phyloP scores from a whole-genome alignment of 2,329 filamentous ascomycete species.

The Chaetothyriales sp. region DNA sequence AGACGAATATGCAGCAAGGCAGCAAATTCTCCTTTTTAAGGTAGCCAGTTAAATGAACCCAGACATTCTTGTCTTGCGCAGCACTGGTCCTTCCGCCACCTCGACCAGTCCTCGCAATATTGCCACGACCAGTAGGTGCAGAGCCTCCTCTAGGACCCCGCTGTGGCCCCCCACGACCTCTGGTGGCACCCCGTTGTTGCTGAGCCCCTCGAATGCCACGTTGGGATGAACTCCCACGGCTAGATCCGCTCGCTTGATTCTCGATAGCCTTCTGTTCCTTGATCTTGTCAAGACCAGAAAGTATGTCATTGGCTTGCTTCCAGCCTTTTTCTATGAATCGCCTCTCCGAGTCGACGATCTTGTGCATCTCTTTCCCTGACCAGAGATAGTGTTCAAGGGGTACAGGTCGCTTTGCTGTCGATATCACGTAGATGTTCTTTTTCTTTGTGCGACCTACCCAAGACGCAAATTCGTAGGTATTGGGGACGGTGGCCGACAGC shows the following conservation, averaged over 20 bases:
- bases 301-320: constrained; percentile 77
- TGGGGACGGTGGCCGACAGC: constrained; percentile 89
- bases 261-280: constrained; percentile 42
- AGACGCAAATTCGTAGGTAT: constrained; percentile 93
- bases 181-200: constrained; percentile 41
- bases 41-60: constrained; percentile 90
- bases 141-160: constrained; percentile 43
- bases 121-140: constrained; percentile 52
- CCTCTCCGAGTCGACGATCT: constrained; percentile 89
- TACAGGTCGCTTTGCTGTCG: constrained; percentile 86
- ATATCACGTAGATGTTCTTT: constrained; percentile 98
- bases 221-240: constrained; percentile 33
- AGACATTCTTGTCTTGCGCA: constrained; percentile 88
- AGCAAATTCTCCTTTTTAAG: constrained; percentile 75
- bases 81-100: constrained; percentile 76
- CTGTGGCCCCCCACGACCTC: constrained; percentile 38
- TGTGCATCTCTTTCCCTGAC: constrained; percentile 83
- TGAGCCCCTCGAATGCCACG: constrained; percentile 40
- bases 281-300: constrained; percentile 69
- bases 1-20: constrained; percentile 93
- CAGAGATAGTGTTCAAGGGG: constrained; percentile 93
- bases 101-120: constrained; percentile 79
- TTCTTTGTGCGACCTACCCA: constrained; percentile 98
- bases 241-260: constrained; percentile 15
- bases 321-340: constrained; percentile 83